A percentile compares a stretch with the other conserved stretches of the same genome.
phyloP scores from a whole-genome alignment of 257 asterid species.

The Lantana camara region DNA sequence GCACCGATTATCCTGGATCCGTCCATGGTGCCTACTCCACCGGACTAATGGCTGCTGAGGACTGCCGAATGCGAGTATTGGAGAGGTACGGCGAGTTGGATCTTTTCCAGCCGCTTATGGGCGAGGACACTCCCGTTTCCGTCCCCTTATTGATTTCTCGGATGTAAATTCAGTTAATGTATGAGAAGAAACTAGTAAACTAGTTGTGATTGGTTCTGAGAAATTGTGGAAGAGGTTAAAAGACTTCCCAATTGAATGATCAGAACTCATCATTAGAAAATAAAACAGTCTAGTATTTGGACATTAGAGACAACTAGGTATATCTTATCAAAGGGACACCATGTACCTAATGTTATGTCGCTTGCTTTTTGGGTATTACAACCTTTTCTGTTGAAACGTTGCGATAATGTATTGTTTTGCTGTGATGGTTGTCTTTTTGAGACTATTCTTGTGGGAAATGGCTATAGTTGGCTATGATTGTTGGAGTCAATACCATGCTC shows the following conservation, averaged over 20 bases:
- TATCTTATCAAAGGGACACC: no score
- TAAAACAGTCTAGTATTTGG: not conserved
- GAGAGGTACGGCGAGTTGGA: constrained; percentile 86
- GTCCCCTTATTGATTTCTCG: constrained; percentile 79
- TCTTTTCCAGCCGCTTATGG: constrained; percentile 73
- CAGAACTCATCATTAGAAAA: constrained; percentile 27
- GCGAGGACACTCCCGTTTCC: constrained; percentile 60
- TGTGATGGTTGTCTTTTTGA: no score
- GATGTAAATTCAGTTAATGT: constrained; percentile 33
- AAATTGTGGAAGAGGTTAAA: constrained; percentile 37
- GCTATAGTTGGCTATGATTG: no score
- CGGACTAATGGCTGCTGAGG: constrained; percentile 92
- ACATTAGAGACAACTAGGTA: not conserved
- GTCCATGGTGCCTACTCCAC: constrained; percentile 92
- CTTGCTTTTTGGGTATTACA: no score
- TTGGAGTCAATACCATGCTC: no score
- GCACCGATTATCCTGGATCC: constrained; percentile 78
- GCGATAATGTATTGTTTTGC: no score
- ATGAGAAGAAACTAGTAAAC: constrained; percentile 10
- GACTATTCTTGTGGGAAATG: no score
- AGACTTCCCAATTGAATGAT: constrained; percentile 56
- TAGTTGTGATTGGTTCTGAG: constrained; percentile 68
- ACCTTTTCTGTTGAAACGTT: not conserved
- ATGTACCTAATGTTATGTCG: no score
- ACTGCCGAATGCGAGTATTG: constrained; percentile 87